Evolutionary conservation across 2,329 filamentous ascomycete species (phyloP), one percentile per base, ranked within the genome.

Genomic region (Westerdykella aurantiaca): DNA sequence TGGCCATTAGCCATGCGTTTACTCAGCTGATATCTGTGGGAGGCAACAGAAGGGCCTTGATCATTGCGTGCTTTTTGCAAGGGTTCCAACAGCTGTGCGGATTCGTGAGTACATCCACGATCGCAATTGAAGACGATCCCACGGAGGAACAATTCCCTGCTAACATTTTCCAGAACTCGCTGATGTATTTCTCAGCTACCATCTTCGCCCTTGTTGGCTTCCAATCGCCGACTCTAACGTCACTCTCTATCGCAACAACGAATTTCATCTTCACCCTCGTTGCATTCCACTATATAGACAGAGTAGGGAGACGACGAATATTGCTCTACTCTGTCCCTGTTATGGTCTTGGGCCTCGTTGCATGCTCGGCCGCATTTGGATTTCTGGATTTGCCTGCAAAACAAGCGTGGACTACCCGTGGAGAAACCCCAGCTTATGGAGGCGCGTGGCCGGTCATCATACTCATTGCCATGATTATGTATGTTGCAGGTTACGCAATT

Each of bases 51-150:
- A 79, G 88, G 47, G 90, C 91, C 0, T 67, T 96, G 60, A 78
- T 78, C 0, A 93, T 96, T 61, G 88, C 90, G 1, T 94, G 89
- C 67, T 78, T 93, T 51, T 74, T 96, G 2, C 90, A 96, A 60
- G 88, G 82, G 0, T 72, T 94, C 6, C 91, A 96, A 68, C 91
- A 97, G 64, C 76, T 95, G 1, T 93, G 86, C 57, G 89, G 67
- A 16, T 70, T 70, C 48, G 64, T 68, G 58, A 51, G 63, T 56
- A n/a, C 6, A 6, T 21, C 18, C 18, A 21, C 31, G 31, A 31
- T 16, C 25, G 21, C 14, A 12, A 16, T 18, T 38, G 18, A 21
- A 16, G 17, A 18, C 18, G 17, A 4, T n/a, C 14, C 12, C 3
- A 39, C 22, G 31, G 16, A 18, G 29, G 25, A 25, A 25, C 6